Percentiles rank a stretch among this genome's conserved stretches.
Conservation (phyloP, 371 early-diverging fungal genomes). For the Zopfochytrium polystomum region DNA sequence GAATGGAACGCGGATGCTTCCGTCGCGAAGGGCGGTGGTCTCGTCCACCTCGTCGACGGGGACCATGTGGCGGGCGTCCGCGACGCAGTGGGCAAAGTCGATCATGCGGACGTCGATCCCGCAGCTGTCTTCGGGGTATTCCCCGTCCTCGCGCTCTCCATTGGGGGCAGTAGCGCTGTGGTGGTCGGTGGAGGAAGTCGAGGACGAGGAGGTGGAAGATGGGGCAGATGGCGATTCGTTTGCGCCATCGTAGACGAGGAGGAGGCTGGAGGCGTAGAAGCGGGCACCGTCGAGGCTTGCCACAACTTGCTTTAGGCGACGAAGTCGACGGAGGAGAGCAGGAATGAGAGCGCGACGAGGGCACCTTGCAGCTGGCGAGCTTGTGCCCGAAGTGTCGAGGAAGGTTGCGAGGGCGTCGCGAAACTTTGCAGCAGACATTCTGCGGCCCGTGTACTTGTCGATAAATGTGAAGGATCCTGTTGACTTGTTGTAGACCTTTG, state of each 20-base stretch:
- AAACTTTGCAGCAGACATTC: slow-evolving; percentile 69
- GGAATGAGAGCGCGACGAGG: slow-evolving; percentile 59
- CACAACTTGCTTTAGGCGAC: slow-evolving; percentile 65
- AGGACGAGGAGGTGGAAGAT: not conserved
- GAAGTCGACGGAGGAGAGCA: slow-evolving; percentile 64
- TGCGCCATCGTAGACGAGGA: slow-evolving; percentile 79
- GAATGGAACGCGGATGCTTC: slow-evolving; percentile 1
- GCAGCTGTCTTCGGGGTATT: slow-evolving; percentile 2
- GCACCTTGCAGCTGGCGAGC: too few relatives aligned
- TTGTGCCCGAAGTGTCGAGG: slow-evolving; percentile 65
- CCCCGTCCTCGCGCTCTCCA: not conserved
- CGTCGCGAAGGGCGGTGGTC: not conserved
- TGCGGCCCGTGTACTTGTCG: slow-evolving; percentile 93
- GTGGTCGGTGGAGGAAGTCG: not conserved
- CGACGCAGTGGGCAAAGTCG: slow-evolving; percentile 85
- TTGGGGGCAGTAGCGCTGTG: not conserved
- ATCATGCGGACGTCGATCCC: slow-evolving; percentile 73
- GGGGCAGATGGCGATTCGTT: not conserved
- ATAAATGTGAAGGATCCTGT: slow-evolving; percentile 66
- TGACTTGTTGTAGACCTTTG: slow-evolving; percentile 72
- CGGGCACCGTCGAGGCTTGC: slow-evolving; percentile 69
- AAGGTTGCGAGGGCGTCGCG: slow-evolving; percentile 68
- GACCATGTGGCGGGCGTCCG: slow-evolving; percentile 34
- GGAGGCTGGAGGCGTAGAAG: slow-evolving; percentile 83
- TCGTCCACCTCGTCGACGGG: not conserved